Base-by-base conservation (phyloP, 2,329 filamentous ascomycete genomes). In the Didymella pomorum region DNA sequence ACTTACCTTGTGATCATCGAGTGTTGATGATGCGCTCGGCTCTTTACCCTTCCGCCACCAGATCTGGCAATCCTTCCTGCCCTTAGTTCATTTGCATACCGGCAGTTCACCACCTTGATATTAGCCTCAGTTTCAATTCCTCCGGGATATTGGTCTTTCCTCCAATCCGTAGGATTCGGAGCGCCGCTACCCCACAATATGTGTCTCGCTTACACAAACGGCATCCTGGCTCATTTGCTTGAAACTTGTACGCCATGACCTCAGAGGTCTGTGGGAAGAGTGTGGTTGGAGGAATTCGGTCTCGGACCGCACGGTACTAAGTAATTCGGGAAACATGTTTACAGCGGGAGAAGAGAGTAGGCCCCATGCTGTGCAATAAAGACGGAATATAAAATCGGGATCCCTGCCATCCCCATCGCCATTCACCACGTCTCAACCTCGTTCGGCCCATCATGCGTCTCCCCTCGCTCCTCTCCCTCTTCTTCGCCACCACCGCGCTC, bases 391-490 rank as follows among this genome's bases (percentile, higher is more conserved):
- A 58, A 48, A 58, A 28, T 11, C 29, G 20, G 10, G 25, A 48
- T 43, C 25, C n/a, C 14, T 14, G 37, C 25, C 20, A 39, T 11
- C 10, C 41, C 6, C 25, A 11, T 12, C 43, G 21, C 42, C 33
- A 31, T 31, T 28, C 50, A 39, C n/a, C 20, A 20, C 20, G 20
- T n/a, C 10, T 33, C 12, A 10, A 41, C 10, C 4, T n/a, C 39
- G 37, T 9, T 37, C 44, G 16, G 8, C 18, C 48, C 64, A 69
- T 18, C 35, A 76, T 76, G 73, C 71, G 68, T 60, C 61, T 72
- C 55, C 52, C 70, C 8, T 52, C 63, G 11, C 50, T 73, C 52
- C 44, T 73, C 49, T 48, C 62, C 20, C 43, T 64, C 31, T 54
- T 71, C 48, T 64, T 66, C 56, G 62, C 66, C 52, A 49, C 63